Evolutionary conservation across 768 basidiomycete genomes (phyloP), one percentile per base, ranked within the genome.

Genomic region (Boletus rubropictus): DNA sequence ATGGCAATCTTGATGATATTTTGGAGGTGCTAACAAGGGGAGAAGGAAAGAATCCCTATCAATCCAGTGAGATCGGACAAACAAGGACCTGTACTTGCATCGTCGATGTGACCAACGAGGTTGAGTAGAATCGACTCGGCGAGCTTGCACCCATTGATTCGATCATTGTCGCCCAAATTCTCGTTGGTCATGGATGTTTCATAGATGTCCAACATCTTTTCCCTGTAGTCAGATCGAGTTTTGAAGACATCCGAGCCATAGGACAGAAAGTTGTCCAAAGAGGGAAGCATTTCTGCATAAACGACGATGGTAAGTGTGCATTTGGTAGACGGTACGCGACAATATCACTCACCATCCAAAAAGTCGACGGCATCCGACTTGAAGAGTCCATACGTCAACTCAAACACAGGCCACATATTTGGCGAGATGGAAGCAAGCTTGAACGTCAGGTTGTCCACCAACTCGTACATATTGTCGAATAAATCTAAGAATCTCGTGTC

Each of bases 341-440:
- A 14, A 27, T 7, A 0, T 0, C 7, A 6, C 75, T 45, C 42
- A 85, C 90, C 90, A 55, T 92, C 88, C 44, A 94, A 73, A 73
- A 89, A 94, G 67, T 92, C 89, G 32, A 86, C 69, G 14, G 88
- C 89, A 27, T 89, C 86, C 14, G 76, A 72, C 65, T 89, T 90
- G 81, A 94, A 89, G 17, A 88, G 69, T 40, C 75, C 74, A 67
- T 90, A 91, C 0, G 86, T 92, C 53, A 82, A 66, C 67, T 92
- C 89, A 52, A 89, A 89, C 29, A 94, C 74, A 9, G 80, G 82
- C 92, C 91, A 94, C 84, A 94, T 84, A 55, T 74, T 78, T 0
- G 86, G 82, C 32, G 86, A 80, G 58, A 95, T 83, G 44, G 74
- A 64, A 51, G 81, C 79, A 47, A 85, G 75, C 65, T 82, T 88